Base-by-base conservation (phyloP, 495 filamentous ascomycete species). In the Lophiostoma macrostomum region DNA sequence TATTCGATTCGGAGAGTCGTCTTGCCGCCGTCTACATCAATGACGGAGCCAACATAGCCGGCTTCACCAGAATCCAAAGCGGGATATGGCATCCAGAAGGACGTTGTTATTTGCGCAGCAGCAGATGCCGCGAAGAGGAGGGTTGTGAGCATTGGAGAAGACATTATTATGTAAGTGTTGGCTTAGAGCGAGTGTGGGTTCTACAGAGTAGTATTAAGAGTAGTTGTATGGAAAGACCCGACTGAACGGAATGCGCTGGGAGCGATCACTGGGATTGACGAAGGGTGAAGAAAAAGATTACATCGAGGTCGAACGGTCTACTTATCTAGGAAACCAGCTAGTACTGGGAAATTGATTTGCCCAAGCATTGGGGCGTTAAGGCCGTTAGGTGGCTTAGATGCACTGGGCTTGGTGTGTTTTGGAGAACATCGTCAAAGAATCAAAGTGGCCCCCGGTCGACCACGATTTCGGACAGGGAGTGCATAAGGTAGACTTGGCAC, bases 261-360 rank as follows among this genome's bases (percentile, higher is more conserved):
- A n/a, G n/a, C n/a, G n/a, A 25, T 22, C 12, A 25, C 16, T 14
- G 8, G 27, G 16, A 28, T 8, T 22, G 20, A 25, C 40, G 27
- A 43, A 5, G 23, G 19, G 8, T 20, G 19, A 22, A 22, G 20
- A 22, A 39, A 32, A 38, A 8, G 35, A 38, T 8, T 7, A 38
- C 12, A 8, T 18, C 12, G 6, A 38, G 16, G 35, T n/a, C 7
- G 6, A 10, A 38, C 16, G 35, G 35, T 10, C 35, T 38, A 38
- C 16, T 38, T 38, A 38, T 38, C 35, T 38, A 38, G 35, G 16
- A 32, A 32, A 18, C n/a, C n/a, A n/a, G n/a, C n/a, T n/a, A n/a
- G n/a, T n/a, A n/a, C n/a, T n/a, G n/a, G n/a, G n/a, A n/a, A n/a
- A n/a, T n/a, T n/a, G n/a, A n/a, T n/a, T n/a, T n/a, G 35, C 35